phyloP scores from a whole-genome alignment of 345 rosid genomes.

The Lagerstroemia speciosa region DNA sequence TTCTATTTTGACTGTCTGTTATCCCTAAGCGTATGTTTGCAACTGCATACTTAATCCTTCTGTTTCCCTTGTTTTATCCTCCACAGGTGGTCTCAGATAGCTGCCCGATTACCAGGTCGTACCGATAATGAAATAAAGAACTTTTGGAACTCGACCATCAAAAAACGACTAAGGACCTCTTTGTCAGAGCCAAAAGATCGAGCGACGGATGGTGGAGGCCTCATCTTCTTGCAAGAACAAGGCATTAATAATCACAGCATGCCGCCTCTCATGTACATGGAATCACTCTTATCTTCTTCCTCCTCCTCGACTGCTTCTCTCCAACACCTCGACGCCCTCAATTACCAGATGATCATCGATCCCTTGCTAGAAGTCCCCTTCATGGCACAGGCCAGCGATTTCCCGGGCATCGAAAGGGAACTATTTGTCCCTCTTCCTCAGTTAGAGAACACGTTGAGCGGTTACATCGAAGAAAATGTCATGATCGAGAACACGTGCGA shows the following conservation, averaged over 20 bases:
- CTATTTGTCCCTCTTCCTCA: conserved; percentile 12
- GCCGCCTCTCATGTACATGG: conserved; percentile 32
- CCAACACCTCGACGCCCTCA: conserved; percentile 22
- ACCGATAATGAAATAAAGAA: conserved; percentile 97
- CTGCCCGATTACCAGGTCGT: conserved; percentile 91
- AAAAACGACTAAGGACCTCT: conserved; percentile 81
- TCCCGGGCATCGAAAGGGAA: neutral
- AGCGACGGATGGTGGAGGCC: conserved; percentile 21
- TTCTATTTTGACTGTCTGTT: no score
- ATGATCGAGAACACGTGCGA: conserved; percentile 6
- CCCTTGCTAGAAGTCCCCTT: conserved; percentile 8
- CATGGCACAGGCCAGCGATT: neutral
- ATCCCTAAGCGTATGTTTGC: no score
- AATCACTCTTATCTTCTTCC: conserved; percentile 27
- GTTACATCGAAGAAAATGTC: neutral
- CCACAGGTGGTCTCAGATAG: conserved; percentile 95
- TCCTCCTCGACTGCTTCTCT: conserved; percentile 13
- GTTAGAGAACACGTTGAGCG: conserved; percentile 6
- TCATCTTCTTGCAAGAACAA: conserved; percentile 45
- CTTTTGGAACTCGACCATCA: conserved; percentile 94
- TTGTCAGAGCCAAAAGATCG: conserved; percentile 51
- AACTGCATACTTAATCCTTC: neutral
- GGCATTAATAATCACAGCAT: no score
- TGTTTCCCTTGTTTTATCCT: neutral
- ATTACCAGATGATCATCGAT: conserved; percentile 33